Conservation (phyloP, 1,284 basidiomycete genomes). For the Fereydounia khargensis region DNA sequence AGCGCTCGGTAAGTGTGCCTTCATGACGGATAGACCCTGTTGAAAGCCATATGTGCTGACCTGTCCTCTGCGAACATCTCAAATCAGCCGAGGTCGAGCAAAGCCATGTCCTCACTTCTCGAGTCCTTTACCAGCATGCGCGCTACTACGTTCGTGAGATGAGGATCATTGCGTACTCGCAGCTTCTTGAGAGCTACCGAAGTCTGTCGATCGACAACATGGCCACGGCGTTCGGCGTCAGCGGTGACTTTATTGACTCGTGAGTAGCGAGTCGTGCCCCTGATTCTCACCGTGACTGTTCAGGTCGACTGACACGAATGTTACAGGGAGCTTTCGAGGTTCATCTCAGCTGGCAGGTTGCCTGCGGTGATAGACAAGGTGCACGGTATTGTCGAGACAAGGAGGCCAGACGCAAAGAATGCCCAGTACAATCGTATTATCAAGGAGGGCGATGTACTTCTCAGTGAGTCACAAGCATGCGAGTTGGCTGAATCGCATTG, state of each 20-base stretch:
- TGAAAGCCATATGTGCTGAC: no score
- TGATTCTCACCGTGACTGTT: not conserved
- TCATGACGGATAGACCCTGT: no score
- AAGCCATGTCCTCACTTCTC: slow-evolving; percentile 78
- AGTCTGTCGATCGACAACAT: slow-evolving; percentile 86
- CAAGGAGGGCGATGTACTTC: slow-evolving; percentile 80
- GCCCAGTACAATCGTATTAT: slow-evolving; percentile 86
- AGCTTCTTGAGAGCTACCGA: slow-evolving; percentile 86
- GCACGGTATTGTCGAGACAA: slow-evolving; percentile 88
- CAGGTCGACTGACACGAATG: no score
- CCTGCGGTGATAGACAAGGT: slow-evolving; percentile 90
- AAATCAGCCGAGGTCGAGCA: slow-evolving; percentile 77
- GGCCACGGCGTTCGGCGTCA: slow-evolving; percentile 83
- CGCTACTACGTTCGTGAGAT: slow-evolving; percentile 92
- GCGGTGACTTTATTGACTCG: slow-evolving; percentile 76
- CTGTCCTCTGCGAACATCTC: not conserved
- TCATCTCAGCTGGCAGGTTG: slow-evolving; percentile 85
- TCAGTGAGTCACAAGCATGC: slow-evolving; percentile 61
- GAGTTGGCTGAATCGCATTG: not conserved
- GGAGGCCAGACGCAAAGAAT: slow-evolving; percentile 76
- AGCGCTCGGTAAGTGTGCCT: slow-evolving; percentile 63
- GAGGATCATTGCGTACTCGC: slow-evolving; percentile 90
- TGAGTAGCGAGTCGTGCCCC: no score
- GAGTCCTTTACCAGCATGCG: slow-evolving; percentile 79
- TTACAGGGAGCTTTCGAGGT: slow-evolving; percentile 73